Conservation (phyloP, 768 basidiomycete species). For the Podaxis sp. region DNA sequence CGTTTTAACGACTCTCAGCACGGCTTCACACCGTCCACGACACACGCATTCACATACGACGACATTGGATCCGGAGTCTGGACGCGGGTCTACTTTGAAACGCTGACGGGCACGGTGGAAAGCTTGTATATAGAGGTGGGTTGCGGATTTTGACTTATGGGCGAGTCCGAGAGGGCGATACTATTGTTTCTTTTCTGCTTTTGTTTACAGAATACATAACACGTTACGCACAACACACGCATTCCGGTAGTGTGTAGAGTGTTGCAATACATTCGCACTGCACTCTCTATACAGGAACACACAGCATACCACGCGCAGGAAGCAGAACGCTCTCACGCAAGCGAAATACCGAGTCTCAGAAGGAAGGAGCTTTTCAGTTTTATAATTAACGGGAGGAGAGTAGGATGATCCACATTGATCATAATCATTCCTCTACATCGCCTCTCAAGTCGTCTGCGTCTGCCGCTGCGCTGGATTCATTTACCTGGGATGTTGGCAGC, state of each 20-base stretch:
- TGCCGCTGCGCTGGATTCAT: constrained; percentile 10
- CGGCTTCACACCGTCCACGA: not conserved
- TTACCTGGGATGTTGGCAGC: constrained; percentile 8
- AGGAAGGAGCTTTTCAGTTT: not conserved
- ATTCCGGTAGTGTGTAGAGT: not conserved
- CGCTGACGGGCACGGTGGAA: not conserved
- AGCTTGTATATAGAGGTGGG: not conserved
- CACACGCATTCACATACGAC: not conserved
- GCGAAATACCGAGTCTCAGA: not conserved
- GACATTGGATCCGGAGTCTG: not conserved
- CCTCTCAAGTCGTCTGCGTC: constrained; percentile 12
- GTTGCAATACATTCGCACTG: not conserved
- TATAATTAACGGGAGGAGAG: constrained; percentile 3
- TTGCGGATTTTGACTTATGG: not conserved
- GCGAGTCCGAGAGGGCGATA: not conserved
- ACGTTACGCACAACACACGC: not conserved
- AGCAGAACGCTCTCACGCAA: not conserved
- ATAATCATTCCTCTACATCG: constrained; percentile 9
- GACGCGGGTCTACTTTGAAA: not conserved
- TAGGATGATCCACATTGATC: constrained; percentile 11
- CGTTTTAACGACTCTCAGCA: not conserved
- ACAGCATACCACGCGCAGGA: not conserved
- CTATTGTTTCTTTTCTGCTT: not conserved
- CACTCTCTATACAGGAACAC: not conserved
- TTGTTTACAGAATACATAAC: not conserved